phyloP scores from a whole-genome alignment of 768 basidiomycete genomes.

The Mycena belliarum region DNA sequence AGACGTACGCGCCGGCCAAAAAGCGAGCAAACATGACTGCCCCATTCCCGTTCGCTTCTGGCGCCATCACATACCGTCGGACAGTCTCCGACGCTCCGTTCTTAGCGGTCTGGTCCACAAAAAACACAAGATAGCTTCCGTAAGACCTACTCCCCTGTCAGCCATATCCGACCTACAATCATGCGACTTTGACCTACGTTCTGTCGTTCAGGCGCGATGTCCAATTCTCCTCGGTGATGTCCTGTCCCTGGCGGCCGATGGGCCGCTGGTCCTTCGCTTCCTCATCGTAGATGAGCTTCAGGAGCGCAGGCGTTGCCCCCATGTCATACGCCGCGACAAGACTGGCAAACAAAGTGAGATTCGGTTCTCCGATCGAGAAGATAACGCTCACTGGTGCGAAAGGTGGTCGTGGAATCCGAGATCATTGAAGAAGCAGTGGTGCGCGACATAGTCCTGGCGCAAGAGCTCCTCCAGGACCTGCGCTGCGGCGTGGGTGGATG shows the following conservation, averaged over 20 bases:
- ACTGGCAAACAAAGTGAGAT: constrained; percentile 19
- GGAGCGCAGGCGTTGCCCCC: constrained; percentile 35
- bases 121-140: constrained; percentile 16
- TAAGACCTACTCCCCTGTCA: constrained; percentile 1
- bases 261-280: constrained; percentile 28
- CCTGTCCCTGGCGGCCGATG: constrained; percentile 27
- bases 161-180: not conserved
- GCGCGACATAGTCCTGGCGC: constrained; percentile 35
- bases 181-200: constrained; percentile 26
- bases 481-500: constrained; percentile 30
- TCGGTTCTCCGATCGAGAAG: not conserved
- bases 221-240: constrained; percentile 36
- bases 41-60: constrained; percentile 18
- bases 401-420: constrained; percentile 44
- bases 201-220: constrained; percentile 36
- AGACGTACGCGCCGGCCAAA: constrained; percentile 12
- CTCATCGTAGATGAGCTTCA: constrained; percentile 38
- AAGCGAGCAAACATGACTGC: constrained; percentile 15
- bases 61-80: constrained; percentile 5
- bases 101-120: not conserved
- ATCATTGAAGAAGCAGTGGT: constrained; percentile 40
- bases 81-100: not conserved
- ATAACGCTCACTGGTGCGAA: constrained; percentile 41
- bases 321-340: constrained; percentile 44
- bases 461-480: constrained; percentile 33